Evolutionary conservation across 2,329 filamentous ascomycete genomes (phyloP), one percentile per base, ranked within the genome.

Genomic region (Orbilia ellipsospora): DNA sequence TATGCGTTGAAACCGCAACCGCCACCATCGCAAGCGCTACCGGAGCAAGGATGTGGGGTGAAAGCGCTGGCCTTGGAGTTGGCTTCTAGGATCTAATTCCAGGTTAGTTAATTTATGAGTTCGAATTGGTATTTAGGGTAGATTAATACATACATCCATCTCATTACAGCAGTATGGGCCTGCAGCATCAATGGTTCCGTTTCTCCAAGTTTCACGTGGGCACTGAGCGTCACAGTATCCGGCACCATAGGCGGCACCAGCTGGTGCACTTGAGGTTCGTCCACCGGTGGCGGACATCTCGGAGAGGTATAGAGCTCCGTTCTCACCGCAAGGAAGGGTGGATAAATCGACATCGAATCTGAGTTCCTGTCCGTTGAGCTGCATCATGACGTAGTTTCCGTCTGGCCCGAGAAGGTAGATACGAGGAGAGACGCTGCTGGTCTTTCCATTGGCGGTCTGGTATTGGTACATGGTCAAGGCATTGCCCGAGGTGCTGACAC

Each of bases 101-200:
- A 48, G 16, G 16, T 48, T 13, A 18, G 16, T 48, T n/a, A 48
- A 7, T 18, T 36, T 6, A 6, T 36, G 10, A 36, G 10, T 7
- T 36, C 31, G 3, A 10, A 36, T 2, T 7, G 31, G 8, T 10
- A 10, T 36, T 36, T 36, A 10, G 2, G 31, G 10, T 36, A 26
- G 48, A 2, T 16, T 31, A 26, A 66, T 5, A 45, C 63, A 23
- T 69, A 87, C 86, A 73, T 87, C 86, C 80, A 87, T 84, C 79
- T 87, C 86, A 77, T 85, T 86, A 78, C 86, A 87, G 83, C 86
- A 87, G 1, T 83, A 80, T 23, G 64, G 20, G 1, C 72, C 72
- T 1, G 52, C 54, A 82, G 80, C 28, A 80, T 81, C 62, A 84
- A 82, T 81, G 56, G 81, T 81, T 36, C 82, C 82, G 60, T 83